phyloP scores from a whole-genome alignment of 176 grass and related monocot species.

The Elaeis guineensis region DNA sequence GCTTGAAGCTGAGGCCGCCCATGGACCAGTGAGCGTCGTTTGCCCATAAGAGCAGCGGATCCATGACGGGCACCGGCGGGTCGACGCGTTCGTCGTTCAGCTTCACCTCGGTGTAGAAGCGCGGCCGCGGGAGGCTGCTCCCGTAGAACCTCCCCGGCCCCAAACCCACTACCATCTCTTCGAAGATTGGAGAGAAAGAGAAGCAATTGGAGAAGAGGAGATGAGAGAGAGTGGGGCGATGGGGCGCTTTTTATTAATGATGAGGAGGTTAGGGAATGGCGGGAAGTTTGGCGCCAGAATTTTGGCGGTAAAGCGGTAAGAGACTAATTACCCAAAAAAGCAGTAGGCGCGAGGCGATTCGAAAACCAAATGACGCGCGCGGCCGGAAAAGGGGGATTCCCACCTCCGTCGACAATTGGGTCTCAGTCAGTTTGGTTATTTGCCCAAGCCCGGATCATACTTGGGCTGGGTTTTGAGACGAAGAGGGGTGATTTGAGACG shows the following conservation, averaged over 20 bases:
- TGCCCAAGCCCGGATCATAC: too few relatives aligned
- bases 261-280: too few relatives aligned
- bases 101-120: conserved; percentile 55
- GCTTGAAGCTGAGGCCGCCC: conserved; percentile 63
- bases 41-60: conserved; percentile 68
- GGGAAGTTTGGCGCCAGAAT: too few relatives aligned
- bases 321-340: too few relatives aligned
- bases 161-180: conserved; percentile 54
- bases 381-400: too few relatives aligned
- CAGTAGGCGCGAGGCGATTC: too few relatives aligned
- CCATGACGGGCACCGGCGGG: conserved; percentile 47
- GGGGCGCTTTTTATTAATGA: background rate
- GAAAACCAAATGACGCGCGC: too few relatives aligned
- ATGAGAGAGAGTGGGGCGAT: background rate
- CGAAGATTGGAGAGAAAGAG: background rate
- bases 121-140: conserved; percentile 62
- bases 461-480: too few relatives aligned
- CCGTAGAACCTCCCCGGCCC: conserved; percentile 79
- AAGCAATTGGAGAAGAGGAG: background rate
- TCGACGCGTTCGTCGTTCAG: conserved; percentile 38
- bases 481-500: too few relatives aligned
- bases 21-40: conserved; percentile 92
- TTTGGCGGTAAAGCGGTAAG: too few relatives aligned
- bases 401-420: too few relatives aligned
- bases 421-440: too few relatives aligned